Evolutionary conservation across 2,329 filamentous ascomycete species (phyloP), one percentile per base, ranked within the genome.

Genomic region (Hypomyces perniciosus): DNA sequence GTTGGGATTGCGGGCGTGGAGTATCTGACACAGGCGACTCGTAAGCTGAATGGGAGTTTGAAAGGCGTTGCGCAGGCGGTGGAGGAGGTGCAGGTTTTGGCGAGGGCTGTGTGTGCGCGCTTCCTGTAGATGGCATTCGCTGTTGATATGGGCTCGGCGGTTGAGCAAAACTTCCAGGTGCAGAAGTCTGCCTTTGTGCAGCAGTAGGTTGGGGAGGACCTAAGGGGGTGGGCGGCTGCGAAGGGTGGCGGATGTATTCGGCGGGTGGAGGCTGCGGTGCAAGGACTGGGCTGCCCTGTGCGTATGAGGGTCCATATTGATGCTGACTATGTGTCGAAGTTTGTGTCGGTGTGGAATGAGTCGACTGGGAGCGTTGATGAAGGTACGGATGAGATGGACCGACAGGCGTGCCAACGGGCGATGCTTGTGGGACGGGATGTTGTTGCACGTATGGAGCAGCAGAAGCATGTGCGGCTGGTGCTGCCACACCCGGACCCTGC

Each of bases 91-190:
- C 40, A 13, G 64, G 65, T 27, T 62, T 65, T 45, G 68, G 68
- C 30, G 71, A 69, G 43, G 60, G 60, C 57, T 67, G 67, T 53
- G 63, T 61, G 8, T 59, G 60, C 31, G 51, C 52, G 56, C 58
- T 57, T 47, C 62, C 50, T 44, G 62, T 39, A 51, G 63, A 62
- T 46, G 64, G 58, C 48, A 65, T 56, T 34, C 65, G 77, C 70
- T 81, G 78, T 61, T 81, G 78, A 62, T 81, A 83, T n/a, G 81
- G 79, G 60, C 81, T 84, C 12, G 76, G 67, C 37, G 80, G 79
- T 31, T 71, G 80, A 54, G 68, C 66, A 65, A 73, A 76, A 56
- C 60, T 61, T 43, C 66, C 65, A 20, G 63, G 59, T 44, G 64
- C 59, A 40, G 74, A 68, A 47, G 75, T 66, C 58, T 75, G 73